phyloP scores from a whole-genome alignment of 345 rosid species.

The Nasturtium officinale region DNA sequence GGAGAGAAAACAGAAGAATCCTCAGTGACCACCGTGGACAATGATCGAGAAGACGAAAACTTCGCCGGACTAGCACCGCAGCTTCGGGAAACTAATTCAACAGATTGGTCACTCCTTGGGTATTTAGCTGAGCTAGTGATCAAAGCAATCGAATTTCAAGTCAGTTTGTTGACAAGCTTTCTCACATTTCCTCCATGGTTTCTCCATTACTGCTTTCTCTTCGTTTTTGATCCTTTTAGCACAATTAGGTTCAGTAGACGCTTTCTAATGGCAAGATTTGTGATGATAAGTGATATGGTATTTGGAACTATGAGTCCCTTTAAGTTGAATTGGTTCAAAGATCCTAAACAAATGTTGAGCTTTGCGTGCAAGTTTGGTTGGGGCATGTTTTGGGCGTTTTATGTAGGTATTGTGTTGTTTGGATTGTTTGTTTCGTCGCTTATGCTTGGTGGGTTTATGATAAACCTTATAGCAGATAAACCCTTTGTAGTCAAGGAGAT shows the following conservation, averaged over 20 bases:
- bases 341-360: conserved; percentile 49
- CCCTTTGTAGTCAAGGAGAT: conserved; percentile 58
- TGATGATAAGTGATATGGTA: conserved; percentile 35
- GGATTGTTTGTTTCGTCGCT: conserved; percentile 57
- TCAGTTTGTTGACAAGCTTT: conserved; percentile 52
- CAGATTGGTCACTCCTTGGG: conserved; percentile 48
- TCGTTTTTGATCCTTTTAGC: conserved; percentile 64
- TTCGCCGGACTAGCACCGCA: background rate
- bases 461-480: conserved; percentile 62
- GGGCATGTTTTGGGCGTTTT: conserved; percentile 71
- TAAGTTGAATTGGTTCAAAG: conserved; percentile 50
- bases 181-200: conserved; percentile 54
- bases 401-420: conserved; percentile 62
- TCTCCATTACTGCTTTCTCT: conserved; percentile 45
- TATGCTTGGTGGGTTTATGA: conserved; percentile 56
- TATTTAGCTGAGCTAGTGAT: conserved; percentile 53
- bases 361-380: conserved; percentile 54
- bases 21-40: conserved; percentile 31
- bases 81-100: conserved; percentile 34
- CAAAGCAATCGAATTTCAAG: conserved; percentile 70
- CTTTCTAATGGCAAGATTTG: conserved; percentile 38
- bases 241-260: conserved; percentile 46
- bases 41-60: conserved; percentile 35
- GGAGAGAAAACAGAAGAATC: conserved; percentile 37
- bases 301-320: conserved; percentile 42